These are phyloP conservation scores for Sistotremastrum suecicum DNA, from an alignment of 768 basidiomycete species.

Conservation along the genomic window DNA sequence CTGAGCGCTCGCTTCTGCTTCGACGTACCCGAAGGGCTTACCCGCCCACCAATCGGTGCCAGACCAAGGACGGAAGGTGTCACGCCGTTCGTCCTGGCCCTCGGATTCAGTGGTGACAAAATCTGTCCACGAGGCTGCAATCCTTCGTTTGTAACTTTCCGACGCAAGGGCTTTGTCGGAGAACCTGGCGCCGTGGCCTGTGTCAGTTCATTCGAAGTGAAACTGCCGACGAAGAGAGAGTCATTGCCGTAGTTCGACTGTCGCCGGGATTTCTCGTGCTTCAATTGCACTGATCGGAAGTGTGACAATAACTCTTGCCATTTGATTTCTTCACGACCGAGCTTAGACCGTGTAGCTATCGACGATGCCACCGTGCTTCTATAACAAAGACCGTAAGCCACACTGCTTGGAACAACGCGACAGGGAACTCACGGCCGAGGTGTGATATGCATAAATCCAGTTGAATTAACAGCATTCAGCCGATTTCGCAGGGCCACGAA, in stretches of 20 bases:
- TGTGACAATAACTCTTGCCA: conserved; percentile 92
- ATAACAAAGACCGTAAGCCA: not conserved
- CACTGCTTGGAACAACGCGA: conserved; percentile 10
- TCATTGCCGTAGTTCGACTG: conserved; percentile 57
- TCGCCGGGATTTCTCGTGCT: conserved; percentile 84
- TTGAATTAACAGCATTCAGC: conserved; percentile 86
- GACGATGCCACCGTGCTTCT: conserved; percentile 8
- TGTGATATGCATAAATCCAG: conserved; percentile 84
- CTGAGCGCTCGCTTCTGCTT: conserved; percentile 29
- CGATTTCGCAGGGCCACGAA: conserved; percentile 91
- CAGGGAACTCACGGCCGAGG: conserved; percentile 56
- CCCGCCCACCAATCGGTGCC: too few relatives aligned
- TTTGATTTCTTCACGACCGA: conserved; percentile 78
- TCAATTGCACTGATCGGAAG: conserved; percentile 79
- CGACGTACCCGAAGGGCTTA: conserved; percentile 6
- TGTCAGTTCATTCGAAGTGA: conserved; percentile 31
- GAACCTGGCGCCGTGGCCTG: conserved; percentile 8
- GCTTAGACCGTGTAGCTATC: conserved; percentile 50
- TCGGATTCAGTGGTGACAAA: conserved; percentile 64
- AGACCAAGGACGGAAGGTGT: conserved; percentile 5
- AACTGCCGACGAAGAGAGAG: conserved; percentile 31
- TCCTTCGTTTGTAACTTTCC: conserved; percentile 46
- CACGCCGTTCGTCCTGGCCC: conserved; percentile 32
- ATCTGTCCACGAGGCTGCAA: conserved; percentile 23
- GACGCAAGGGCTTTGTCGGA: conserved; percentile 34